Conservation (phyloP, 768 basidiomycete genomes). For the Clathrus columnatus region DNA sequence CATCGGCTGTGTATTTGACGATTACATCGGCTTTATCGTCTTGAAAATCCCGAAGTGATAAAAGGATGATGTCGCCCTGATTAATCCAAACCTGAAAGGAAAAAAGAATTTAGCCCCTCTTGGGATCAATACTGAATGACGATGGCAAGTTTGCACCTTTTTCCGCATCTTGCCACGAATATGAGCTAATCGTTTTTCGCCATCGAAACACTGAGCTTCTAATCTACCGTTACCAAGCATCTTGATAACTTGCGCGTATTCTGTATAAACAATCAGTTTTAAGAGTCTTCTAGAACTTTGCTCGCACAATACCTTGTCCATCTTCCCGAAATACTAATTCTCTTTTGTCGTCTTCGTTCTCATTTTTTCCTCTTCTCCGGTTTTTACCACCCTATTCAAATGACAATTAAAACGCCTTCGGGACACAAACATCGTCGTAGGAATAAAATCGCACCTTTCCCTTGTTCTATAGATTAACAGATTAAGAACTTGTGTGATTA, state of each 20-base stretch:
- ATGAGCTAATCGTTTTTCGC: conserved; percentile 94
- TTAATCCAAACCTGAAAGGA: conserved; percentile 92
- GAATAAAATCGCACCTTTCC: too few relatives aligned
- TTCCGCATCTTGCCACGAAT: conserved; percentile 99
- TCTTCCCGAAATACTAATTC: conserved; percentile 98
- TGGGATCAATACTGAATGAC: background rate
- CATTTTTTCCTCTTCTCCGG: conserved; percentile 98
- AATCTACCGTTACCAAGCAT: conserved; percentile 98
- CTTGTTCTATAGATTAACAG: too few relatives aligned
- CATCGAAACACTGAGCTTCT: conserved; percentile 96
- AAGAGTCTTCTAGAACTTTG: too few relatives aligned
- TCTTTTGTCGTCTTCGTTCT: conserved; percentile 98
- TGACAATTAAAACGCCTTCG: too few relatives aligned
- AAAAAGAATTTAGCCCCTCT: conserved; percentile 10
- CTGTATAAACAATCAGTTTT: conserved; percentile 23
- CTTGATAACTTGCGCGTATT: conserved; percentile 96
- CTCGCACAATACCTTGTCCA: conserved; percentile 64
- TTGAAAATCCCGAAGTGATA: conserved; percentile 97
- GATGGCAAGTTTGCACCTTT: conserved; percentile 34
- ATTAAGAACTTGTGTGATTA: too few relatives aligned
- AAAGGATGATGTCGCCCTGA: conserved; percentile 90
- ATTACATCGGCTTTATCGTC: conserved; percentile 99
- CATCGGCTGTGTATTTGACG: conserved; percentile 97
- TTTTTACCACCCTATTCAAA: conserved; percentile 99
- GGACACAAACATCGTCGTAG: too few relatives aligned